A percentile compares a stretch with the other conserved stretches of the same genome.
These are phyloP conservation scores for Leccinum incarnatum DNA, from an alignment of 768 basidiomycete species.

Conservation along the genomic window DNA sequence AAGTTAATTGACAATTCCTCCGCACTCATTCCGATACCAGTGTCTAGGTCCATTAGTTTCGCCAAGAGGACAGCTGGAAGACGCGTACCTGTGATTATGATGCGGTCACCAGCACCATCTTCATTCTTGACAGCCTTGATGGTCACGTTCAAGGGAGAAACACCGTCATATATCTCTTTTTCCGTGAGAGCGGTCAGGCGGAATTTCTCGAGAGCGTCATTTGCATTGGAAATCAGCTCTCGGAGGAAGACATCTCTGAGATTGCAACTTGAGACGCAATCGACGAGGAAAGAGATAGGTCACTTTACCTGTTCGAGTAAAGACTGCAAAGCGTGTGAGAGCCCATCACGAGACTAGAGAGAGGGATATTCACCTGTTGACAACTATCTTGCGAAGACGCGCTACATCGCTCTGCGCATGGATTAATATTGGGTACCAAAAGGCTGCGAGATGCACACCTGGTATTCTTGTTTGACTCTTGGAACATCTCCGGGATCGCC, in stretches of 20 bases:
- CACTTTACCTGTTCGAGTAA: constrained; percentile 71
- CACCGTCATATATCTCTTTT: constrained; percentile 64
- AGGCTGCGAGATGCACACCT: constrained; percentile 42
- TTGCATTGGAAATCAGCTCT: constrained; percentile 90
- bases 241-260: constrained; percentile 79
- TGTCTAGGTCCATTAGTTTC: constrained; percentile 50
- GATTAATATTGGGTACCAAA: background rate
- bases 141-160: constrained; percentile 82
- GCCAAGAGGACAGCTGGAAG: background rate
- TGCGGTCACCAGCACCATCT: constrained; percentile 63
- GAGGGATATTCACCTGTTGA: constrained; percentile 61
- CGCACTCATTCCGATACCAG: constrained; percentile 96
- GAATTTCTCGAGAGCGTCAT: constrained; percentile 95
- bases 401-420: constrained; percentile 80
- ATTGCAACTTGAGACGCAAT: constrained; percentile 3
- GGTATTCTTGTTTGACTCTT: constrained; percentile 67
- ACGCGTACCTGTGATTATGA: constrained; percentile 68
- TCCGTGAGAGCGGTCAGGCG: constrained; percentile 82
- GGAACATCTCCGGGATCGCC: constrained; percentile 40
- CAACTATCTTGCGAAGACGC: constrained; percentile 89
- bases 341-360: background rate
- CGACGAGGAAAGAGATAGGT: background rate
- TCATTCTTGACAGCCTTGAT: constrained; percentile 72
- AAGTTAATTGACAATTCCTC: constrained; percentile 82
- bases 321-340: constrained; percentile 46